Conservation (phyloP, 192 early-diverging fungal species). For the Chytriomyces confervae region DNA sequence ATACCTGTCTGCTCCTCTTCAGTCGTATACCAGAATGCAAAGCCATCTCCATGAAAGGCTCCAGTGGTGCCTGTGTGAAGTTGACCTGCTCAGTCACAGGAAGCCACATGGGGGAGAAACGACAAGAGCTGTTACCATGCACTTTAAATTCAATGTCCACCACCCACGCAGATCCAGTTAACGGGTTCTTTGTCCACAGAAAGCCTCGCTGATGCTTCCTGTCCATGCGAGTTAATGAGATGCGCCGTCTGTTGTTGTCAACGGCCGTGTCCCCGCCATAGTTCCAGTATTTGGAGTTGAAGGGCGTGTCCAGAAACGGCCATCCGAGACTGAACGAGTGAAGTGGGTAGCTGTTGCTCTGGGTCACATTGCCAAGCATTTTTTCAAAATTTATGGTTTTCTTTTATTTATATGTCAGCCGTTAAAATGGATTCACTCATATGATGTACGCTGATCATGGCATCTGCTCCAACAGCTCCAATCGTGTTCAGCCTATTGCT, state of each 20-base stretch:
- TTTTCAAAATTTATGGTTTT: too few relatives aligned
- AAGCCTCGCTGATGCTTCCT: constrained; percentile 63
- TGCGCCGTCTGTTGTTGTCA: constrained; percentile 74
- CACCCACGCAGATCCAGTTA: constrained; percentile 70
- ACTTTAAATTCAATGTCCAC: constrained; percentile 93
- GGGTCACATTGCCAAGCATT: background rate
- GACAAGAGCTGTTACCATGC: constrained; percentile 54
- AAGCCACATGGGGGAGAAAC: too few relatives aligned
- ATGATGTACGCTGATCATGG: too few relatives aligned
- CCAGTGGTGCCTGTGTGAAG: constrained; percentile 43
- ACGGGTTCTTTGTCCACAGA: constrained; percentile 56
- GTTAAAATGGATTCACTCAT: too few relatives aligned
- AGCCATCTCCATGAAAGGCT: constrained; percentile 89
- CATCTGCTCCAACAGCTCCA: too few relatives aligned
- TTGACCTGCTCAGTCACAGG: background rate
- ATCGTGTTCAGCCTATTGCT: too few relatives aligned
- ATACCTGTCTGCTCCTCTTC: constrained; percentile 54
- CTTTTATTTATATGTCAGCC: too few relatives aligned
- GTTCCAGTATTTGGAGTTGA: constrained; percentile 78
- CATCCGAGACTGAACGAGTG: background rate
- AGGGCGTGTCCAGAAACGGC: background rate
- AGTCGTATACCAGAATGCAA: constrained; percentile 92
- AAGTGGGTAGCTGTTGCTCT: background rate
- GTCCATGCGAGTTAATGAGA: constrained; percentile 81
- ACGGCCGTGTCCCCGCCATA: constrained; percentile 90